A percentile compares a stretch with the other conserved stretches of the same genome.
These are phyloP conservation scores for Platanthera guangdongensis DNA, from an alignment of 106 monocot genomes.

Conservation along the genomic window DNA sequence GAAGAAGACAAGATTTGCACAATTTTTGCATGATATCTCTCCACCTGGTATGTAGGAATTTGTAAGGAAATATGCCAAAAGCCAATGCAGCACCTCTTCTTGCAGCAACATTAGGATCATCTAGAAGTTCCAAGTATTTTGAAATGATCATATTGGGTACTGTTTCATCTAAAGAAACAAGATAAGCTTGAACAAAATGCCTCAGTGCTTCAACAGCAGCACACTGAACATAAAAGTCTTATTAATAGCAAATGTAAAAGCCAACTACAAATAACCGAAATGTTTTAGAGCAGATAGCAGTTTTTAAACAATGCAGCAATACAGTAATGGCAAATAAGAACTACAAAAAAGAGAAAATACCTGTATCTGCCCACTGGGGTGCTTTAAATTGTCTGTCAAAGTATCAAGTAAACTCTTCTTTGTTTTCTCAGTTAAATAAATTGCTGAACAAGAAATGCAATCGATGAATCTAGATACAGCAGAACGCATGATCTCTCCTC, in stretches of 20 bases:
- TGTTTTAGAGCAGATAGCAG: not conserved
- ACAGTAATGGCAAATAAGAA: slow-evolving; percentile 3
- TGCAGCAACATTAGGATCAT: slow-evolving; percentile 91
- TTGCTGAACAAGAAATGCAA: slow-evolving; percentile 61
- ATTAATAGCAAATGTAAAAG: slow-evolving; percentile 1
- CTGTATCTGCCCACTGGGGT: slow-evolving; percentile 96
- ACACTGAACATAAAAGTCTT: slow-evolving; percentile 32
- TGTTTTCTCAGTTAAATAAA: slow-evolving; percentile 54
- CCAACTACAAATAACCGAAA: not conserved
- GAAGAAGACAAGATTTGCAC: slow-evolving; percentile 56
- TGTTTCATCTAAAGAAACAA: slow-evolving; percentile 39
- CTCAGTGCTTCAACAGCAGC: slow-evolving; percentile 82
- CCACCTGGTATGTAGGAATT: slow-evolving; percentile 56
- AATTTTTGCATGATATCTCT: slow-evolving; percentile 44
- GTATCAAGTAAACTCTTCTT: slow-evolving; percentile 66
- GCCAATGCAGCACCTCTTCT: slow-evolving; percentile 92
- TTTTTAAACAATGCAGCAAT: not conserved
- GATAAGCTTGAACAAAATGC: slow-evolving; percentile 64
- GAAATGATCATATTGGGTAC: slow-evolving; percentile 24
- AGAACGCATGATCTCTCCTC: slow-evolving; percentile 97
- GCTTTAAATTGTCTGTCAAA: slow-evolving; percentile 89
- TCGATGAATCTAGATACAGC: slow-evolving; percentile 85
- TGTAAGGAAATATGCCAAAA: slow-evolving; percentile 73
- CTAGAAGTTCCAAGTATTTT: slow-evolving; percentile 66
- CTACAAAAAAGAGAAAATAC: slow-evolving; percentile 17